Base-by-base conservation (phyloP, 495 filamentous ascomycete species). In the Tetracladium marchalianum region DNA sequence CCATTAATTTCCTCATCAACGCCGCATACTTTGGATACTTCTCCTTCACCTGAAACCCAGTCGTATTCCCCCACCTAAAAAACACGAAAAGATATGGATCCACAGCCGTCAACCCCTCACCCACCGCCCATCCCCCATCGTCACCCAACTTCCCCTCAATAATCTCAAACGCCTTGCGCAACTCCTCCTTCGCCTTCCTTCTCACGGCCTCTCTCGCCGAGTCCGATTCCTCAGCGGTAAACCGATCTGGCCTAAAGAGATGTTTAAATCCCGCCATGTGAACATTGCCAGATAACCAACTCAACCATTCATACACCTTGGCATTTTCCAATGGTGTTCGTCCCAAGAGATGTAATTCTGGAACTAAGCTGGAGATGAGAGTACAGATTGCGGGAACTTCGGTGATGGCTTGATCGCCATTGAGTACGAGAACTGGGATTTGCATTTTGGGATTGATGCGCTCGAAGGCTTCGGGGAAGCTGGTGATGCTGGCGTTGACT, bases 241-340 rank as follows among this genome's bases (percentile, higher is more conserved):
- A 60, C 33, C 65, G 40, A 9, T 53, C 10, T 13, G 59, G 59
- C 24, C 58, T 39, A 10, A 53, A 47, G 27, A 51, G 41, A 12
- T 31, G 44, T 4, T 58, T 62, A 35, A 51, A 66, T 9, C 48
- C 63, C 5, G 22, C 12, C 3, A 40, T 51, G 39, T 68, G 66
- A 44, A 69, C 17, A 7, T 60, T 66, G 5, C 61, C 66, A 5
- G 62, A 59, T 5, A 70, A 46, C 55, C 59, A 70, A 27, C 50
- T 55, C 54, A 67, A 17, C 67, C 67, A 70, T 50, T 67, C 63
- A 17, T 62, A 59, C 4, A 56, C 51, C 15, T 60, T 53, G 10
- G 60, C 59, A 1, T 41, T 57, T 22, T 66, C 64, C 8, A 64
- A 39, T 1, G 43, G 16, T 11, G 54, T 56, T 17, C 35, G 34